Evolutionary conservation across 495 filamentous ascomycete species (phyloP).

Genomic region (Saxispiralis lemnorum): DNA sequence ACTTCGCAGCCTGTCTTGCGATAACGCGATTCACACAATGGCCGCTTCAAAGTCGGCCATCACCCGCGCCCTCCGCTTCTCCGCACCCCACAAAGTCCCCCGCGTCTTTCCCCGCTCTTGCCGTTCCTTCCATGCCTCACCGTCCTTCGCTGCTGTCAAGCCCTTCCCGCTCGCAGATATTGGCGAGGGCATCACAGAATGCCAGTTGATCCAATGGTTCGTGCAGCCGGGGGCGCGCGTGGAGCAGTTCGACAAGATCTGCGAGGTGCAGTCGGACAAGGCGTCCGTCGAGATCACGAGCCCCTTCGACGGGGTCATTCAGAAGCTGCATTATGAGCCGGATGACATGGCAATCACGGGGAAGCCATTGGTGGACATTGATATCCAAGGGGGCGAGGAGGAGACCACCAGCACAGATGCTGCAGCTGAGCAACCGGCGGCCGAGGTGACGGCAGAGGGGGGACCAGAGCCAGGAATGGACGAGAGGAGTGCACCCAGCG

Average conservation of each 20-base stretch:
- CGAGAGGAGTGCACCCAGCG: neutral
- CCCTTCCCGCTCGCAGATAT: constrained; percentile 90
- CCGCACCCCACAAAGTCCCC: neutral
- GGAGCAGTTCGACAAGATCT: constrained; percentile 93
- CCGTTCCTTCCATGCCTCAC: constrained; percentile 42
- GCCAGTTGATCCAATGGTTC: constrained; percentile 99
- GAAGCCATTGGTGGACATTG: constrained; percentile 62
- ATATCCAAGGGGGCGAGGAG: constrained; percentile 35
- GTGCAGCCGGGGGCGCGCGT: constrained; percentile 89
- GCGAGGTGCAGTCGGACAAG: constrained; percentile 96
- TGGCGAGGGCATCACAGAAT: constrained; percentile 94
- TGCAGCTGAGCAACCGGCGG: constrained; percentile 15
- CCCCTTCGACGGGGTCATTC: constrained; percentile 84
- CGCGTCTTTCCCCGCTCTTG: neutral
- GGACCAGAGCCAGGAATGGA: neutral
- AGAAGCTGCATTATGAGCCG: constrained; percentile 86
- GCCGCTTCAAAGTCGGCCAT: neutral
- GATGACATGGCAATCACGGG: constrained; percentile 94
- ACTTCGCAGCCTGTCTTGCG: no score
- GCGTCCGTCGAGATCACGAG: constrained; percentile 97
- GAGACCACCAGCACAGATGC: constrained; percentile 40
- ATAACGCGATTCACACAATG: neutral
- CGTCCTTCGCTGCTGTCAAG: constrained; percentile 44
- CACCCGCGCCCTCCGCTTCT: neutral
- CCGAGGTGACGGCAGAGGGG: constrained; percentile 3